Base-by-base conservation (phyloP, 192 early-diverging fungal genomes). In the Backusella tuberculispora region DNA sequence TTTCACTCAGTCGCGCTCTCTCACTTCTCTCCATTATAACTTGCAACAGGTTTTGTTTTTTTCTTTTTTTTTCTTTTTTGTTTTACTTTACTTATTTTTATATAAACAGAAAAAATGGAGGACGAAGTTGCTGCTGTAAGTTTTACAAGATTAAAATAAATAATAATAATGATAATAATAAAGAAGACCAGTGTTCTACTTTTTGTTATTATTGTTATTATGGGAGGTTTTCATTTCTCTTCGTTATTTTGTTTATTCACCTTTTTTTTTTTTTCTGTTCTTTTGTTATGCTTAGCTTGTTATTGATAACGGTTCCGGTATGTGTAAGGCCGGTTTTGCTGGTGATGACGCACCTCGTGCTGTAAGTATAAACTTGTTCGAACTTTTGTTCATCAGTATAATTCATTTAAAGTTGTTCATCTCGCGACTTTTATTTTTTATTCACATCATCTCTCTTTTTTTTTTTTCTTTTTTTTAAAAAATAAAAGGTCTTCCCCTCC, bases 261-360 rank as follows among this genome's bases (percentile, higher is more conserved):
- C 24, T 50, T 17, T 46, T 26, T 17, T 41, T 13, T 44, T 42
- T 29, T 13, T 44, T 42, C n/a, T 63, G 44, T 63, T 34, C 29
- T 34, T 34, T 75, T 43, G 47, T 29, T 63, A 70, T 72, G 21
- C 79, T 73, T 86, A 89, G 88, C 84, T 93, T 81, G 94, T 95
- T 78, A 94, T 95, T 82, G 94, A 95, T 85, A 95, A 95, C 84
- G 94, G 94, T 81, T 95, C 94, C 83, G 92, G 94, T 82, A 95
- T 95, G 94, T 95, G 94, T 89, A 95, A 95, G 85, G 93, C 93
- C 87, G 94, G 94, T 82, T 95, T 95, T 83, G 94, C 93, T 80
- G 94, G 94, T 79, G 93, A 95, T 84, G 94, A 95, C 72, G 93
- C 93, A 69, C 94, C 94, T 42, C 92, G 92, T 78, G 94, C 93